phyloP scores from a whole-genome alignment of 1,284 basidiomycete genomes.

The Ceratobasidium sp. region DNA sequence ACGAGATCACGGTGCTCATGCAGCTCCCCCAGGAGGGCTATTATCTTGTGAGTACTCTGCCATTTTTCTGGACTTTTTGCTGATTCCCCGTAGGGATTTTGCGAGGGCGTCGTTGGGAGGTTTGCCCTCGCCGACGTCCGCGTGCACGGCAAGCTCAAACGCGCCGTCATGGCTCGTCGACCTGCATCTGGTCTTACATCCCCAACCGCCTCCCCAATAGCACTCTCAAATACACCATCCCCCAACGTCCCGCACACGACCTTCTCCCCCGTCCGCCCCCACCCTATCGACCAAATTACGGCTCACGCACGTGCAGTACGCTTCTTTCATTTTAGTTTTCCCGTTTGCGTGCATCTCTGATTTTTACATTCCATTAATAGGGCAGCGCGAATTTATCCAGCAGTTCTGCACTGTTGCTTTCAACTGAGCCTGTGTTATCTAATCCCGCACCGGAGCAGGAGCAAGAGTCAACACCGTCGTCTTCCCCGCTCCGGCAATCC shows the following conservation, averaged over 20 bases:
- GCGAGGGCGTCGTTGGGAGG: slow-evolving; percentile 91
- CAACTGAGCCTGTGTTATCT: slow-evolving; percentile 36
- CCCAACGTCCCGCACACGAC: slow-evolving; percentile 46
- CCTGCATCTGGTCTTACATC: slow-evolving; percentile 52
- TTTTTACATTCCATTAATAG: no score
- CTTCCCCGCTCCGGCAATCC: slow-evolving; percentile 13
- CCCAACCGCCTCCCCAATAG: slow-evolving; percentile 52
- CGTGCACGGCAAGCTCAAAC: slow-evolving; percentile 83
- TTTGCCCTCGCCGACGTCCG: slow-evolving; percentile 78
- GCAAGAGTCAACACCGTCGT: slow-evolving; percentile 23
- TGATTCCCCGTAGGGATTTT: slow-evolving; percentile 71
- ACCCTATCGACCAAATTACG: slow-evolving; percentile 14
- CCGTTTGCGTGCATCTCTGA: not conserved
- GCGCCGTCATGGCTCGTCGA: slow-evolving; percentile 81
- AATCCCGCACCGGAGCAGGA: slow-evolving; percentile 20
- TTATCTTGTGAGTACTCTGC: slow-evolving; percentile 68
- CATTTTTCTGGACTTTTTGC: not conserved
- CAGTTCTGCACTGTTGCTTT: no score
- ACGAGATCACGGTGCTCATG: slow-evolving; percentile 85
- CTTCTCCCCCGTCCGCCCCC: slow-evolving; percentile 11
- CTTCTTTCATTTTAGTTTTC: slow-evolving; percentile 28
- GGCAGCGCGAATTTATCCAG: no score
- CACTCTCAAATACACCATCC: slow-evolving; percentile 49
- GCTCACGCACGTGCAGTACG: slow-evolving; percentile 30
- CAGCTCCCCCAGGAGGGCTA: slow-evolving; percentile 70